Conservation (phyloP, 257 asterid genomes). For the Primulina tabacum region DNA sequence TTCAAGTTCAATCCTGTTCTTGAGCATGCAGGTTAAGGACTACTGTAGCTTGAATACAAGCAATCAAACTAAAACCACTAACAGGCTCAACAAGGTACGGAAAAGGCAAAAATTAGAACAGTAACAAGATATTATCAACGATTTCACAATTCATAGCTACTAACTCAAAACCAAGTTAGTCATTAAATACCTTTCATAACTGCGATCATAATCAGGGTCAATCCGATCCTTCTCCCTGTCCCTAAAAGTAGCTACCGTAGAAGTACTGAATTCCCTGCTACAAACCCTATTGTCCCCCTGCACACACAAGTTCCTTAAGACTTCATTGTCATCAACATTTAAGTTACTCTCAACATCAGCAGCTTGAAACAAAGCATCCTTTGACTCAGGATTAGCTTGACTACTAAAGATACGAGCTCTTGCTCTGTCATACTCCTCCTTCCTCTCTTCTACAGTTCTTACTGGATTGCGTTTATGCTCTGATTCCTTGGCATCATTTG, state of each 20-base stretch:
- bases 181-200: slow-evolving; percentile 56
- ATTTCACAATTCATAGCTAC: no score
- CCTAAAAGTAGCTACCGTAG: slow-evolving; percentile 83
- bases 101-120: no score
- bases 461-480: no score
- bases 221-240: slow-evolving; percentile 89
- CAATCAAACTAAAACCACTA: no score
- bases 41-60: no score
- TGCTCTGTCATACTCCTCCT: slow-evolving; percentile 90
- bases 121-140: no score
- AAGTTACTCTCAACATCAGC: slow-evolving; percentile 43
- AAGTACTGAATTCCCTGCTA: slow-evolving; percentile 51
- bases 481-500: slow-evolving; percentile 35
- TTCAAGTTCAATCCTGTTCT: no score
- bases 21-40: no score
- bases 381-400: slow-evolving; percentile 45
- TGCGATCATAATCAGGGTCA: slow-evolving; percentile 90
- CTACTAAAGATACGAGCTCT: slow-evolving; percentile 82
- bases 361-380: slow-evolving; percentile 35
- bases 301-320: slow-evolving; percentile 40
- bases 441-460: slow-evolving; percentile 85
- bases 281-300: slow-evolving; percentile 44
- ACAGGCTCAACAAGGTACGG: no score
- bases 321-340: slow-evolving; percentile 48
- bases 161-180: no score